Conservation (phyloP, 768 basidiomycete genomes). For the Kwoniella dendrophila region DNA sequence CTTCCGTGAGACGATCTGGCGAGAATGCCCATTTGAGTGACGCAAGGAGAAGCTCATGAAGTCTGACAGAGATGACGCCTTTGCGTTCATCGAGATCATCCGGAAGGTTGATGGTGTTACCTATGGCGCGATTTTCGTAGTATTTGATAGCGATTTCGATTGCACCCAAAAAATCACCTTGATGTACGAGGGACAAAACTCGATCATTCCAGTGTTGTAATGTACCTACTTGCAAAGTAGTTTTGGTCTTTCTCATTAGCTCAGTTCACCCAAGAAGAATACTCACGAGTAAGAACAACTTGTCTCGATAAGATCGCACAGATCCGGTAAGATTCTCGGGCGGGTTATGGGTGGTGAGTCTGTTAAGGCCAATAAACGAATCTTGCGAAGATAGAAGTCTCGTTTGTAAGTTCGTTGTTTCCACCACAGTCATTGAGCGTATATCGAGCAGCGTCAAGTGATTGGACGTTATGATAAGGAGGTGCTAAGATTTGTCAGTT, state of each 20-base stretch:
- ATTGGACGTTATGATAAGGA: conserved; percentile 64
- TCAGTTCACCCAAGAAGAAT: not conserved
- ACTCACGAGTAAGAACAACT: conserved; percentile 80
- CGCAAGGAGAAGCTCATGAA: conserved; percentile 80
- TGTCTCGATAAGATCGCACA: conserved; percentile 80
- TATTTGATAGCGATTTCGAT: conserved; percentile 83
- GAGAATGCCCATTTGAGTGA: conserved; percentile 90
- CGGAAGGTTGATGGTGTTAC: conserved; percentile 85
- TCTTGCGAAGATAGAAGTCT: conserved; percentile 28
- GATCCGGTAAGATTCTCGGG: conserved; percentile 60
- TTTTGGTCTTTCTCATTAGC: conserved; percentile 26
- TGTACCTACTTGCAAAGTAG: conserved; percentile 72
- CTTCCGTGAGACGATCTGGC: conserved; percentile 89
- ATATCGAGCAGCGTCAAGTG: conserved; percentile 73
- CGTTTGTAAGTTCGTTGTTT: conserved; percentile 37
- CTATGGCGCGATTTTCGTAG: conserved; percentile 72
- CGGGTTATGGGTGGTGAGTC: too few relatives aligned
- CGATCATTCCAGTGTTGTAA: conserved; percentile 94
- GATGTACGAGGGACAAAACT: conserved; percentile 76
- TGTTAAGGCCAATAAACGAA: conserved; percentile 14
- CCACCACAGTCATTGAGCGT: conserved; percentile 60
- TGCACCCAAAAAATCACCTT: conserved; percentile 84
- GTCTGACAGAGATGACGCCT: conserved; percentile 70
- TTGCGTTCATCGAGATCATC: conserved; percentile 65
- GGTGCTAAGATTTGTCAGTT: conserved; percentile 63